These are phyloP conservation scores for Diaporthe vaccinii DNA, from an alignment of 2,329 filamentous ascomycete genomes.

Conservation along the genomic window DNA sequence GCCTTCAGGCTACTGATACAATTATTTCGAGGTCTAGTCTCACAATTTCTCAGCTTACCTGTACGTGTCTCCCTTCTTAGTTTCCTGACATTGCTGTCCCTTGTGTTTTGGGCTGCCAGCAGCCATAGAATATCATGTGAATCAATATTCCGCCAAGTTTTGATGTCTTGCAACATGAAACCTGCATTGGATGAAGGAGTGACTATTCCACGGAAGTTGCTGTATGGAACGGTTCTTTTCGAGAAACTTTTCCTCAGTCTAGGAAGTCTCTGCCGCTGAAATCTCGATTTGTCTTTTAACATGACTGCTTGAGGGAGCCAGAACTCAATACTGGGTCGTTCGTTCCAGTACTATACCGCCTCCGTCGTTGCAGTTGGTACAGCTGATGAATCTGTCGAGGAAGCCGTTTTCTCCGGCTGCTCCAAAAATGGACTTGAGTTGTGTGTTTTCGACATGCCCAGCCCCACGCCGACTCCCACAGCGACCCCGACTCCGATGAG, in stretches of 20 bases:
- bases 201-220: background rate
- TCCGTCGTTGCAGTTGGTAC: background rate
- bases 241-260: background rate
- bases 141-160: background rate
- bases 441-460: constrained; percentile 17
- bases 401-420: background rate
- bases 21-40: background rate
- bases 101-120: background rate
- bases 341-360: background rate
- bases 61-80: too few relatives aligned
- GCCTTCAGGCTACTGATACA: background rate
- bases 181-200: background rate
- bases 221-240: background rate
- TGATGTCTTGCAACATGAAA: background rate
- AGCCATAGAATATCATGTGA: background rate
- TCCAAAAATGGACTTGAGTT: constrained; percentile 21
- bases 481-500: constrained; percentile 21
- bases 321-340: background rate
- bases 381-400: background rate
- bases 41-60: background rate
- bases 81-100: too few relatives aligned
- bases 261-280: background rate
- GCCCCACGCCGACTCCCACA: constrained; percentile 28
- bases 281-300: background rate
- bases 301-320: background rate